Percentiles rank a stretch among this genome's conserved stretches.
These are phyloP conservation scores for Xanthoconium separans DNA, from an alignment of 1,284 basidiomycete genomes.

Conservation along the genomic window DNA sequence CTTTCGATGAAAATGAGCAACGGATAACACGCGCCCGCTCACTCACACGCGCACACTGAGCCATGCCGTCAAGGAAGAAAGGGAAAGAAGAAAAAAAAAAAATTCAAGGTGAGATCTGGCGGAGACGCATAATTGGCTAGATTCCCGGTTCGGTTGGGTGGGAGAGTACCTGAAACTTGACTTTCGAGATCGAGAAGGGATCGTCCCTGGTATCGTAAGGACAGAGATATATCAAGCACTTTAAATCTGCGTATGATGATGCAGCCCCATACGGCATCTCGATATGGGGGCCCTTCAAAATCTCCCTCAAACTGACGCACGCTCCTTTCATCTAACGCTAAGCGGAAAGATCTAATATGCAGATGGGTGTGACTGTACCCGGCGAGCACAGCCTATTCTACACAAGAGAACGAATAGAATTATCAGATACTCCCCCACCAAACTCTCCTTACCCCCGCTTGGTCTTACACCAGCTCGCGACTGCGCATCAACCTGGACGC, in stretches of 20 bases:
- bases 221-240: constrained; percentile 33
- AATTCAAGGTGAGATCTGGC: constrained; percentile 28
- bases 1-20: constrained; percentile 19
- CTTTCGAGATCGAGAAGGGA: constrained; percentile 37
- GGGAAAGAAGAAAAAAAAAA: constrained; percentile 6
- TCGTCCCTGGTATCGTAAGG: constrained; percentile 37
- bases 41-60: constrained; percentile 21
- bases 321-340: constrained; percentile 37
- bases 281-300: constrained; percentile 29
- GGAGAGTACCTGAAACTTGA: constrained; percentile 38
- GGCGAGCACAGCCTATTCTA: constrained; percentile 23
- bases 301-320: constrained; percentile 25
- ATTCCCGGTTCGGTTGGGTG: constrained; percentile 28
- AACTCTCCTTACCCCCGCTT: constrained; percentile 13
- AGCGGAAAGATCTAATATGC: constrained; percentile 35
- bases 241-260: constrained; percentile 35
- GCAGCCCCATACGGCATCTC: constrained; percentile 34
- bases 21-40: constrained; percentile 12
- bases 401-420: constrained; percentile 19
- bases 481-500: neutral
- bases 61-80: constrained; percentile 25
- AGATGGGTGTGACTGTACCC: constrained; percentile 31
- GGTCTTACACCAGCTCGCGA: neutral
- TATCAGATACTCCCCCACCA: constrained; percentile 10
- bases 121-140: constrained; percentile 26